phyloP scores from a whole-genome alignment of 306 rosid genomes.

The Geum urbanum region DNA sequence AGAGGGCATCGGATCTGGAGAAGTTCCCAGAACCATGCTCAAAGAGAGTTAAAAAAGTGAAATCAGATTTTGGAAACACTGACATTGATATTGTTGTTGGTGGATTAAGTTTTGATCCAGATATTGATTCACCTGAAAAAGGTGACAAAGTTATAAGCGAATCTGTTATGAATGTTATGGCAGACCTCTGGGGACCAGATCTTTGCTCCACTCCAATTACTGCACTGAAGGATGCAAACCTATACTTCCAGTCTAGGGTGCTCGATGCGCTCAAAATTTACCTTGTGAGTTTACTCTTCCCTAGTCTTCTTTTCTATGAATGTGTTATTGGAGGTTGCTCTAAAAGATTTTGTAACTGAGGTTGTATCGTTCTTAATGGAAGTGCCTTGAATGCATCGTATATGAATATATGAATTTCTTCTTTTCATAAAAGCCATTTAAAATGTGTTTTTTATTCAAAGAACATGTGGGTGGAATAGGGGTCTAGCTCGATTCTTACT shows the following conservation, averaged over 20 bases:
- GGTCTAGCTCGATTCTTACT: constrained; percentile 7
- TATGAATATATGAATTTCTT: neutral
- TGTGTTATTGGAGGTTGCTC: neutral
- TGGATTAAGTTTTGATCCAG: constrained; percentile 47
- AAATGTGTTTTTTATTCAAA: neutral
- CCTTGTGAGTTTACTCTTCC: constrained; percentile 45
- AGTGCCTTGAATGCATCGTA: neutral
- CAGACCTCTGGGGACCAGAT: constrained; percentile 74
- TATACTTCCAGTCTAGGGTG: constrained; percentile 57
- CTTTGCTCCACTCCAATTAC: constrained; percentile 25
- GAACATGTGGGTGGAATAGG: neutral
- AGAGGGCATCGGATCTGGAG: constrained; percentile 45
- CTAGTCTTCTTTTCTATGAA: constrained; percentile 12
- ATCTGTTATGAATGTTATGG: constrained; percentile 29
- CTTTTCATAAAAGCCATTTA: neutral
- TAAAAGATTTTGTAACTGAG: neutral
- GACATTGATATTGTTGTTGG: constrained; percentile 65
- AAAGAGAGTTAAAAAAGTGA: constrained; percentile 45
- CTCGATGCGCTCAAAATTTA: constrained; percentile 72
- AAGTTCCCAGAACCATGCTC: constrained; percentile 28
- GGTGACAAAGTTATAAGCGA: constrained; percentile 23
- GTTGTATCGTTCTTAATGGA: neutral
- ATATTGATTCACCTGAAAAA: constrained; percentile 26
- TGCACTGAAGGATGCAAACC: constrained; percentile 40
- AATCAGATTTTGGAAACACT: constrained; percentile 34